Conservation (phyloP, 176 grass and related monocot species). For the Lolium rigidum region DNA sequence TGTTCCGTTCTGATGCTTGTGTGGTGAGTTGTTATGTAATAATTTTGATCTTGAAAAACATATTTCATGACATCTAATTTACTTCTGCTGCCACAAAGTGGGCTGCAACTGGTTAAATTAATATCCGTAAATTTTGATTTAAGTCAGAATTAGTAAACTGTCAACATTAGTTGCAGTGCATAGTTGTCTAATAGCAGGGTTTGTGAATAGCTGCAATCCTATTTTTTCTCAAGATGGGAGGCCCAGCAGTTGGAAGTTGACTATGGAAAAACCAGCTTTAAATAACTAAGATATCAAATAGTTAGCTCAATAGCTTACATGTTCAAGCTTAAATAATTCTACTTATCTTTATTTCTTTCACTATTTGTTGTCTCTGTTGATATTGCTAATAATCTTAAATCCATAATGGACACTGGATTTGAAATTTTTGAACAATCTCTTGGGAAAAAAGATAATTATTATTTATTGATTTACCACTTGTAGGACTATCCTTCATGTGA, state of each 20-base stretch:
- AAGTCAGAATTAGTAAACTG: too few species aligned
- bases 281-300: not conserved
- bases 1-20: not conserved
- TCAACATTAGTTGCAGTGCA: too few species aligned
- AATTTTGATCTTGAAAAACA: too few species aligned
- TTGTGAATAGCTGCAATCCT: not conserved
- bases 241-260: too few species aligned
- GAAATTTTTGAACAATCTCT: not conserved
- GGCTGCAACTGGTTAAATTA: too few species aligned
- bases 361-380: not conserved
- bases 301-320: not conserved
- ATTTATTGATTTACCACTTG: not conserved
- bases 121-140: too few species aligned
- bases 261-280: too few species aligned
- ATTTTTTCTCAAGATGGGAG: not conserved
- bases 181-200: too few species aligned
- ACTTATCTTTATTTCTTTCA: not conserved
- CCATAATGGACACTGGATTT: not conserved
- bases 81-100: too few species aligned
- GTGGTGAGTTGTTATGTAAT: not conserved
- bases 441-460: too few species aligned
- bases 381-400: not conserved
- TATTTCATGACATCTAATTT: too few species aligned
- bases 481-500: not conserved
- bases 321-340: too few species aligned